Conservation (phyloP, 2,329 filamentous ascomycete genomes). For the Pleoardoris graminearum region DNA sequence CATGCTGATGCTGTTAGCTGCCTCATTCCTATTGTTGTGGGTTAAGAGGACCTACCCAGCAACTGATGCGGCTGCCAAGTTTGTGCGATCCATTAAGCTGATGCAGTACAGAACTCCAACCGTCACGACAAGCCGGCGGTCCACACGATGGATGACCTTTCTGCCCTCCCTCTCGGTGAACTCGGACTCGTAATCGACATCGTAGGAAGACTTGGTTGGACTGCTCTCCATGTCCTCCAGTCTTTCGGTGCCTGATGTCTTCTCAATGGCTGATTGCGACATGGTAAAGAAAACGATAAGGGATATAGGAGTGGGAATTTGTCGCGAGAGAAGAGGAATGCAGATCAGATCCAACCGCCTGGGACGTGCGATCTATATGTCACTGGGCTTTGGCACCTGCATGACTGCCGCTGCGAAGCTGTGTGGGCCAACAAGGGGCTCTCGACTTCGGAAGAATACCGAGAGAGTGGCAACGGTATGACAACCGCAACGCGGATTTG, state of each 20-base stretch:
- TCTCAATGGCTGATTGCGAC: conserved; percentile 32
- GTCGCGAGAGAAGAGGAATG: conserved; percentile 5
- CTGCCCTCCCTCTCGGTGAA: conserved; percentile 66
- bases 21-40: not conserved
- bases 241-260: conserved; percentile 18
- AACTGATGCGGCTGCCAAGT: conserved; percentile 72
- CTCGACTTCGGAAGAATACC: conserved; percentile 11
- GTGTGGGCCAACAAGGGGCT: not conserved
- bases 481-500: not conserved
- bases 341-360: conserved; percentile 7
- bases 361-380: conserved; percentile 15
- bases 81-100: conserved; percentile 78
- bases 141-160: conserved; percentile 70
- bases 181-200: conserved; percentile 38
- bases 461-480: conserved; percentile 9
- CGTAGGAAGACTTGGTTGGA: conserved; percentile 21
- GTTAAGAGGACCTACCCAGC: conserved; percentile 56
- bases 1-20: conserved; percentile 45
- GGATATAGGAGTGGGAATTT: conserved; percentile 2
- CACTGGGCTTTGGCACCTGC: too few species aligned
- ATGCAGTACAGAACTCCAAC: conserved; percentile 69
- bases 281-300: conserved; percentile 13
- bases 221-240: conserved; percentile 28
- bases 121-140: conserved; percentile 57
- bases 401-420: not conserved